Evolutionary conservation across 2,329 filamentous ascomycete genomes (phyloP), one percentile per base, ranked within the genome.

Genomic region (Diaporthe australafricana): DNA sequence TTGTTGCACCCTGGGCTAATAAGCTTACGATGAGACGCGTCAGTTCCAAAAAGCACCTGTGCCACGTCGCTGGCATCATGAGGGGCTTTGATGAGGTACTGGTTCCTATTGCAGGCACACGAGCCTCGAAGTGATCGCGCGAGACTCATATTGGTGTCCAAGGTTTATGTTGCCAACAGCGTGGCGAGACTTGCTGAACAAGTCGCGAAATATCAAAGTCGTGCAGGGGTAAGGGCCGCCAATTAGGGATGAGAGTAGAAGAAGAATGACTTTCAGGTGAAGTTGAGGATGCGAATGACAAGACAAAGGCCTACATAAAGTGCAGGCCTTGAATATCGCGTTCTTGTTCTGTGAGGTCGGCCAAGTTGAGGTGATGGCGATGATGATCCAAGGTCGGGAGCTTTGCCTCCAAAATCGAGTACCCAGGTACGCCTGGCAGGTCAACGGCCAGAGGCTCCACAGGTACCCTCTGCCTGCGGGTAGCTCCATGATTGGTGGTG

Each of bases 31-130:
- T 94, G 93, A 48, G 87, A 84, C 70, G 87, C 85, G 72, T 90
- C 89, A 47, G 91, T 90, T 81, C 94, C 92, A 80, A 97, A 96
- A 74, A 94, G 89, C 27, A 97, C 90, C 75, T 91, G 87, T 20
- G 91, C 90, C 65, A 87, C 83, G 42, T 90, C 84, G 48, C 84
- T 82, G 50, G 88, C 84, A 76, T 86, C 82, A 25, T 85, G 80
- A 1, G 94, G 94, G 30, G 96, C 87, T 56, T 89, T 83, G 76
- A 98, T 90, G 71, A 91, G 87, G 83, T 97, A 98, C 79, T 91
- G 88, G 79, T 96, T 97, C 73, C 95, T 90, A 71, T 95, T 94
- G 81, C 95, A 98, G 68, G 92, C 91, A 84, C 95, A 98, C 75
- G 91, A 89, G 77, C 95, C 95, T 75, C 88, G 90, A 71, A 97